These are phyloP conservation scores for Gamsiella multidivaricata DNA, from an alignment of 192 early-diverging fungal genomes.

Conservation along the genomic window DNA sequence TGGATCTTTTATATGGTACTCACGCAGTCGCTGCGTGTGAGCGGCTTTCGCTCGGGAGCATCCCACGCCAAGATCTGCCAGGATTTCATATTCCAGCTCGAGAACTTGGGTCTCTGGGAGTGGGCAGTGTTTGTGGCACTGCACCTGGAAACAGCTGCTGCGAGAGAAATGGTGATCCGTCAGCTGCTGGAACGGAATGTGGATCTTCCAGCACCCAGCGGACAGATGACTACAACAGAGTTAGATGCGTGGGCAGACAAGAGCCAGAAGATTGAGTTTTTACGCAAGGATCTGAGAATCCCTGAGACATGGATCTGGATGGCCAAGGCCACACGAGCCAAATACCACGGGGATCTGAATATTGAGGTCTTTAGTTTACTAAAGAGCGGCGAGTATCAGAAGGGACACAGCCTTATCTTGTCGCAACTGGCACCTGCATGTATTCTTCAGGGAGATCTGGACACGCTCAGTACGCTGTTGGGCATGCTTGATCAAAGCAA, in stretches of 20 bases:
- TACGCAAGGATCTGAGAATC: slow-evolving; percentile 67
- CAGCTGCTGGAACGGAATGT: slow-evolving; percentile 26
- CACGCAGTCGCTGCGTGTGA: slow-evolving; percentile 14
- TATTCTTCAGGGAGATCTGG: slow-evolving; percentile 62
- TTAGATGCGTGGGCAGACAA: slow-evolving; percentile 1
- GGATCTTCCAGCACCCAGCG: slow-evolving; percentile 7
- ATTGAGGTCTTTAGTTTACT: slow-evolving; percentile 56
- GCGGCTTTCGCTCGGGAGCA: slow-evolving; percentile 17
- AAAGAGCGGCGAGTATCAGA: slow-evolving; percentile 54
- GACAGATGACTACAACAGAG: slow-evolving; percentile 14
- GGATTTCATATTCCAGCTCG: slow-evolving; percentile 76
- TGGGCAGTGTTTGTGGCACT: slow-evolving; percentile 86
- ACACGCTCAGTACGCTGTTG: slow-evolving; percentile 51
- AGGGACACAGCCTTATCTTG: slow-evolving; percentile 64
- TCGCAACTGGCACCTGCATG: slow-evolving; percentile 66
- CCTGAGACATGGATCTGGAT: slow-evolving; percentile 67
- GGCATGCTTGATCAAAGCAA: slow-evolving; percentile 47
- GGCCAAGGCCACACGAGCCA: slow-evolving; percentile 58
- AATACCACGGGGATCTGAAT: slow-evolving; percentile 59
- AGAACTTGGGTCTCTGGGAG: slow-evolving; percentile 80
- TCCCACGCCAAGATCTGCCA: slow-evolving; percentile 66
- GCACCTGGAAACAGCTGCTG: slow-evolving; percentile 64
- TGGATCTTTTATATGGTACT: slow-evolving; percentile 70
- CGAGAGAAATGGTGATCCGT: slow-evolving; percentile 62
- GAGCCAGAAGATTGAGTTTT: slow-evolving; percentile 59